Percentiles rank a stretch among this genome's conserved stretches.
Evolutionary conservation across 2,329 filamentous ascomycete genomes (phyloP).

Genomic region (Nemania diffusa): DNA sequence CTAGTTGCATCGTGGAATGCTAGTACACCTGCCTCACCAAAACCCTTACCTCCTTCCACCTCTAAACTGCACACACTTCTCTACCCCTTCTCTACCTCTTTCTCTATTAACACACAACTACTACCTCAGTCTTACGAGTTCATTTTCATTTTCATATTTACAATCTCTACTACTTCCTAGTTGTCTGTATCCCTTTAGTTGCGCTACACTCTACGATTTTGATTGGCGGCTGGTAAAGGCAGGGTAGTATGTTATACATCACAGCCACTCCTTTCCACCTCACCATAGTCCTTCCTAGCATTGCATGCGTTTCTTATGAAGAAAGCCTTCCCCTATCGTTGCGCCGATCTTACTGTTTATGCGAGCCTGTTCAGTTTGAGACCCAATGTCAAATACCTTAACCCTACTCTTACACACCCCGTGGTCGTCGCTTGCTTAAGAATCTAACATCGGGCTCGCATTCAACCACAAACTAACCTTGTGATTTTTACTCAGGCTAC

Average conservation of each 20-base stretch:
- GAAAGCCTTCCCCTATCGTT: neutral
- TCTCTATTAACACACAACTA: neutral
- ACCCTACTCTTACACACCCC: neutral
- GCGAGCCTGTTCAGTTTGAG: too few species aligned
- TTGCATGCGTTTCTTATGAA: neutral
- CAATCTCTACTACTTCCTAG: neutral
- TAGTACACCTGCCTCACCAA: too few species aligned
- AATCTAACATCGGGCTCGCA: neutral
- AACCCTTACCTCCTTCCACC: too few species aligned
- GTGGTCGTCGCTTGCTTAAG: neutral
- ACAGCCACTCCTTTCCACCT: neutral
- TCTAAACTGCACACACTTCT: too few species aligned
- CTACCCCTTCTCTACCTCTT: neutral
- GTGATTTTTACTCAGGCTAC: conserved; percentile 39
- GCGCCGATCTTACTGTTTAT: neutral
- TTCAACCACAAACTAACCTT: conserved; percentile 13
- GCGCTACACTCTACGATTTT: neutral
- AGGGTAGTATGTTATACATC: conserved; percentile 38
- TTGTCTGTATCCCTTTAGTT: neutral
- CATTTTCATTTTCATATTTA: neutral
- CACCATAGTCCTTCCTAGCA: neutral
- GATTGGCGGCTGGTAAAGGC: neutral
- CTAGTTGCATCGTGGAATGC: too few species aligned
- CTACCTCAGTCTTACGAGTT: neutral
- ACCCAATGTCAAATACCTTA: neutral